Evolutionary conservation across 2,329 filamentous ascomycete species (phyloP).

Genomic region (Penicillium nordicum): DNA sequence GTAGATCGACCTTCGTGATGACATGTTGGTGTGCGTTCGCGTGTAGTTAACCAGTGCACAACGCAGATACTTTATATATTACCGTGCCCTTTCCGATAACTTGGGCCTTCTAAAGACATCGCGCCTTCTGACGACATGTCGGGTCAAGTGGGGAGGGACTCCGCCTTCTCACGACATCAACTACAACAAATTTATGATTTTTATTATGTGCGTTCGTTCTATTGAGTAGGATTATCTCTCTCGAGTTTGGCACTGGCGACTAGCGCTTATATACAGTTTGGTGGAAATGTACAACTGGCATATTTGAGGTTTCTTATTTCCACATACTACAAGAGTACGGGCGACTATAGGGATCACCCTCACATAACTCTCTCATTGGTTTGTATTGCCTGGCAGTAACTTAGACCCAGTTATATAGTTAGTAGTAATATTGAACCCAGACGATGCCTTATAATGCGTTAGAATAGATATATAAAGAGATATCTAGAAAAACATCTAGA

Average conservation of each 20-base stretch:
- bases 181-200: background rate
- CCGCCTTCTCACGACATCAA: constrained; percentile 1
- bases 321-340: too few species aligned
- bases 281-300: background rate
- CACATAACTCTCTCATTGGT: too few species aligned
- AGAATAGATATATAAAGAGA: too few species aligned
- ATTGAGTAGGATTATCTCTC: background rate
- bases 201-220: background rate
- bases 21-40: constrained; percentile 6
- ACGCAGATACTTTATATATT: background rate
- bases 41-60: background rate
- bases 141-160: background rate
- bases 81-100: background rate
- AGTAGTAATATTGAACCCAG: too few species aligned
- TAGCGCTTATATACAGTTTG: background rate
- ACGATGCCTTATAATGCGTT: too few species aligned
- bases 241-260: background rate
- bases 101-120: constrained; percentile 5
- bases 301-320: background rate
- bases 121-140: constrained; percentile 22
- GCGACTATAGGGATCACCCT: too few species aligned
- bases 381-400: too few species aligned
- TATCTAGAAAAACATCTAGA: too few species aligned
- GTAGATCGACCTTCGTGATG: constrained; percentile 26
- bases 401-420: too few species aligned